Evolutionary conservation across 345 rosid species (phyloP).

Genomic region (Punica granatum): DNA sequence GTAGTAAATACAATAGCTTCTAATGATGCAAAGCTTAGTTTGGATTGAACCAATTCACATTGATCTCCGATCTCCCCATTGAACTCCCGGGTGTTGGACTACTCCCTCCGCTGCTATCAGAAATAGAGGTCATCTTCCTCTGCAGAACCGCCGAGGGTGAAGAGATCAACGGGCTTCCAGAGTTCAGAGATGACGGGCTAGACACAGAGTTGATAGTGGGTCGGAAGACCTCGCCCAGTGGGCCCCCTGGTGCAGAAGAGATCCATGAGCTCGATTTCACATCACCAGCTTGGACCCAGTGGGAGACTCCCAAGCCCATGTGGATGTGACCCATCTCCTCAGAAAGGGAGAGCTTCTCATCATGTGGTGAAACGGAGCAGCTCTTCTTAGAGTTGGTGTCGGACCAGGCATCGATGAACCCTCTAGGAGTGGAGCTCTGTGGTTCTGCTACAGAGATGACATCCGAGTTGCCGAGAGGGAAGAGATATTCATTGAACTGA

Average conservation of each 20-base stretch:
- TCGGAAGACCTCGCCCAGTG: conserved; percentile 64
- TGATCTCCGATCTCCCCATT: conserved; percentile 25
- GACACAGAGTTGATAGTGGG: conserved; percentile 19
- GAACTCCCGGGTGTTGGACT: conserved; percentile 34
- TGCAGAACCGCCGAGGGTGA: conserved; percentile 57
- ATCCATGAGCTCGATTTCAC: conserved; percentile 27
- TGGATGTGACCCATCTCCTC: conserved; percentile 31
- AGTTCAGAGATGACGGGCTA: conserved; percentile 13
- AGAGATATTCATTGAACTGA: conserved; percentile 2
- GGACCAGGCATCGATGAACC: conserved; percentile 58
- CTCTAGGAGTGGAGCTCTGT: conserved; percentile 21
- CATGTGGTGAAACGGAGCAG: conserved; percentile 28
- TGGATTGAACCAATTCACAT: conserved; percentile 28
- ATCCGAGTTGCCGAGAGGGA: conserved; percentile 21
- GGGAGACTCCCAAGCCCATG: conserved; percentile 27
- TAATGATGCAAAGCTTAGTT: conserved; percentile 10
- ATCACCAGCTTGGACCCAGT: conserved; percentile 22
- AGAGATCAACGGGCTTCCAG: conserved; percentile 17
- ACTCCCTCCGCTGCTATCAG: conserved; percentile 54
- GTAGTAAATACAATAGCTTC: neutral
- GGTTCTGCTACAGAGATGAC: conserved; percentile 13
- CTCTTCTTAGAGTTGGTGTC: conserved; percentile 7
- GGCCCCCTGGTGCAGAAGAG: conserved; percentile 53
- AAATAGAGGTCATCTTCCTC: conserved; percentile 40
- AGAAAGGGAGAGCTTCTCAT: conserved; percentile 28